Evolutionary conservation across 2,329 filamentous ascomycete species (phyloP).

Genomic region (Colletotrichum echinochloae): DNA sequence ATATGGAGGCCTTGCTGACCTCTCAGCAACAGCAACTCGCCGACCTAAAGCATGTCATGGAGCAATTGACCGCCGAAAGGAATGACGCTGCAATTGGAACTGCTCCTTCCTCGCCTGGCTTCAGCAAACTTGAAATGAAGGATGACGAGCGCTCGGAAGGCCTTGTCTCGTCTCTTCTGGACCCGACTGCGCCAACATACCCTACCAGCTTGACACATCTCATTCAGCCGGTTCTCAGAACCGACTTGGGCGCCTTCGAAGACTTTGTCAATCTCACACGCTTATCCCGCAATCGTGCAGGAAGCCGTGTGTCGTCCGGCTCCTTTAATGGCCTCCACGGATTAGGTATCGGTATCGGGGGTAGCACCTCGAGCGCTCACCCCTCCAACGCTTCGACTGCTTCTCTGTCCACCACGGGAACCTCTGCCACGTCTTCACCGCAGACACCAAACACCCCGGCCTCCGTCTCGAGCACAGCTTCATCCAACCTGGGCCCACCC

Average conservation of each 20-base stretch:
- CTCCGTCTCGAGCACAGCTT: constrained; percentile 61
- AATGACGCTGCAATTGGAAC: constrained; percentile 81
- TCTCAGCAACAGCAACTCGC: constrained; percentile 94
- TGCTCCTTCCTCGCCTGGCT: constrained; percentile 83
- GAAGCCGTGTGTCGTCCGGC: constrained; percentile 76
- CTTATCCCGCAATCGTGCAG: constrained; percentile 70
- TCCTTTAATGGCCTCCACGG: constrained; percentile 66
- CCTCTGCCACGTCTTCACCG: constrained; percentile 64
- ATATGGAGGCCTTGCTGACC: constrained; percentile 85
- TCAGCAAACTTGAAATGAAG: constrained; percentile 74
- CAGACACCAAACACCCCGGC: constrained; percentile 70
- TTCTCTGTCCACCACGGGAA: constrained; percentile 64
- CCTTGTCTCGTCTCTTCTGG: constrained; percentile 53
- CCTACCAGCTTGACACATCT: constrained; percentile 84
- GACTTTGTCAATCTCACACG: constrained; percentile 86
- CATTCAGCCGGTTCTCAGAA: constrained; percentile 84
- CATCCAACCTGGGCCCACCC: constrained; percentile 49
- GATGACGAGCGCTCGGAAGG: constrained; percentile 58
- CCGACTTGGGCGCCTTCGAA: constrained; percentile 82
- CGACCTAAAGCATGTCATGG: constrained; percentile 92
- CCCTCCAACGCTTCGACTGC: constrained; percentile 71
- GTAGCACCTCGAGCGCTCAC: constrained; percentile 59
- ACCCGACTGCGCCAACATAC: constrained; percentile 64
- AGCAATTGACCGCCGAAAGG: constrained; percentile 80
- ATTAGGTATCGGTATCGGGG: constrained; percentile 59